Evolutionary conservation across 495 filamentous ascomycete species (phyloP).

Genomic region (Parachaetomium inaequale): DNA sequence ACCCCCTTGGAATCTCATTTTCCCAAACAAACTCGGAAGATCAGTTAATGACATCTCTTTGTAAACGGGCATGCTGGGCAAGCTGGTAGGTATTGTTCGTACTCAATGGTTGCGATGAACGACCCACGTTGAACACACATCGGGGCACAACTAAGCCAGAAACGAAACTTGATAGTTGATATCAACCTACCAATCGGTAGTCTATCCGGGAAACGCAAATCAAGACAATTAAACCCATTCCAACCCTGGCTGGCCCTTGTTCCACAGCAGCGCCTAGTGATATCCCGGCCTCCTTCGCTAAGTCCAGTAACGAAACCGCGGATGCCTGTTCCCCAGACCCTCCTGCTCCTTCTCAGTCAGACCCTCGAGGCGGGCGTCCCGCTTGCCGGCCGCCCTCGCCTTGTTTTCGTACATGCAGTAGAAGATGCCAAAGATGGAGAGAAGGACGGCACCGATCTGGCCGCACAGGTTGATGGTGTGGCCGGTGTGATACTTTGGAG

Average conservation of each 20-base stretch:
- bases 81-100: too few relatives aligned
- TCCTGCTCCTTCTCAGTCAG: conserved; percentile 44
- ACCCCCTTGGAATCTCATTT: too few relatives aligned
- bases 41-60: too few relatives aligned
- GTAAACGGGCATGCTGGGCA: too few relatives aligned
- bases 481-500: conserved; percentile 50
- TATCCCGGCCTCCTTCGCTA: too few relatives aligned
- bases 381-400: conserved; percentile 45
- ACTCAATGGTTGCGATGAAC: too few relatives aligned
- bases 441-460: conserved; percentile 41
- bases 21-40: too few relatives aligned
- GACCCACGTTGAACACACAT: neutral
- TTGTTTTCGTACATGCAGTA: conserved; percentile 55
- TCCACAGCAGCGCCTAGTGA: neutral
- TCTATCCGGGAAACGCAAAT: neutral
- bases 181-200: neutral
- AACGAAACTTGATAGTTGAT: neutral
- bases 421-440: conserved; percentile 46
- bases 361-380: conserved; percentile 52
- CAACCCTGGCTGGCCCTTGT: neutral
- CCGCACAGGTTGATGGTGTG: conserved; percentile 58
- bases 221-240: neutral
- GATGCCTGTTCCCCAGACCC: conserved; percentile 52
- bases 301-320: conserved; percentile 50
- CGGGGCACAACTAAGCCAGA: neutral